These are phyloP conservation scores for Elongisporangium anandrum DNA, from an alignment of 352 stramenopile genomes.

Conservation along the genomic window DNA sequence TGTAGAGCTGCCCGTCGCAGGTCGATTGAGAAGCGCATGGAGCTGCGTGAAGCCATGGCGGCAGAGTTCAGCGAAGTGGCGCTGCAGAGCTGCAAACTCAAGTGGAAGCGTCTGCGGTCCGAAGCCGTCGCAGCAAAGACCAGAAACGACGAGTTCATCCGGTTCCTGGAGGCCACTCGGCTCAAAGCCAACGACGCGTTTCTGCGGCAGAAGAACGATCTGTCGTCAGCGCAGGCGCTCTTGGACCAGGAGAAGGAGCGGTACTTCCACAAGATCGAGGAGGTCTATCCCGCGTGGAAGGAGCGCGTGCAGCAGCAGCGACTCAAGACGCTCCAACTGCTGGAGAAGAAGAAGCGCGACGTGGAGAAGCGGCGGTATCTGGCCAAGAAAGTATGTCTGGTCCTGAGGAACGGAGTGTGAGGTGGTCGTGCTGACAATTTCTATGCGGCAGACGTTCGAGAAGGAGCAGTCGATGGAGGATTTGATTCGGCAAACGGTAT, in stretches of 20 bases:
- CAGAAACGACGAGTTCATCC: slow-evolving; percentile 66
- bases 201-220: slow-evolving; percentile 30
- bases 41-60: slow-evolving; percentile 63
- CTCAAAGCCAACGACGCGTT: slow-evolving; percentile 43
- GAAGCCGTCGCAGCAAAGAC: slow-evolving; percentile 36
- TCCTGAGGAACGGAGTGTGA: background rate
- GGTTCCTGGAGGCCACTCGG: slow-evolving; percentile 41
- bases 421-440: background rate
- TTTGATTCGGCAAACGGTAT: slow-evolving; percentile 66
- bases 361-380: slow-evolving; percentile 66
- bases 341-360: slow-evolving; percentile 71
- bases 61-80: slow-evolving; percentile 72
- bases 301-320: slow-evolving; percentile 50
- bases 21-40: slow-evolving; percentile 68
- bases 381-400: slow-evolving; percentile 54
- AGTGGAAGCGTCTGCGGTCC: slow-evolving; percentile 49
- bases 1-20: slow-evolving; percentile 44
- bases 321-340: slow-evolving; percentile 44
- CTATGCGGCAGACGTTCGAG: slow-evolving; percentile 60
- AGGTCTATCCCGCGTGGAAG: slow-evolving; percentile 72
- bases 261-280: slow-evolving; percentile 58
- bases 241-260: slow-evolving; percentile 55
- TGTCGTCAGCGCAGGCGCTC: slow-evolving; percentile 30
- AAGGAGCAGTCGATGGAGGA: slow-evolving; percentile 69
- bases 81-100: slow-evolving; percentile 57